Base-by-base conservation (phyloP, 768 basidiomycete species). In the Tulasnella sp. region DNA sequence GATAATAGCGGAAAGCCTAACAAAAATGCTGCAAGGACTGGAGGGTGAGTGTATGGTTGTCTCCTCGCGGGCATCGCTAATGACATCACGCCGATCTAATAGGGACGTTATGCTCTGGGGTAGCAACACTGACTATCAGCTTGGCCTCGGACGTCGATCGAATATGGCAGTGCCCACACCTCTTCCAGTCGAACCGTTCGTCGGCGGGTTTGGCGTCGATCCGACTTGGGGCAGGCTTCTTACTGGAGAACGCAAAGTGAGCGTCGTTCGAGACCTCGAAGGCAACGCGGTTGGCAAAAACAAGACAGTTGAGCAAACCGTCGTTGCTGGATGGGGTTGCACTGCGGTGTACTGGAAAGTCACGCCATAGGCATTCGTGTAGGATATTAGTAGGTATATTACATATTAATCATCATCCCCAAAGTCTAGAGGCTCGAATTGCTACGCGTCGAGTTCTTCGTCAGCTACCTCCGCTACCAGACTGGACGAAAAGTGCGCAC, bases 51-150 rank as follows among this genome's bases (percentile, higher is more conserved):
- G 18, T 6, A 37, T 46, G 70, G 48, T 51, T 55, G 18, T 61
- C 29, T 75, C 23, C 5, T 18, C 46, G 35, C 29, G 1, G 16
- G 40, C 20, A 5, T n/a, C 57, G 57, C 32, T 70, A 51, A 51
- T 29, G 57, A 37, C 35, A 16, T 35, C 35, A 70, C 13, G 42
- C 69, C 18, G 32, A 16, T 23, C 37, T 23, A 32, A 5, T 44
- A 77, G 89, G 73, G 93, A 94, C 83, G 84, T 94, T 48, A 83
- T 91, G 67, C 88, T 86, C 0, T 94, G 92, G 92, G 93, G 93
- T 2, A 87, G 87, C 78, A 93, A 93, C 81, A 87, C 89, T 70
- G 88, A 91, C 44, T 91, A 88, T 79, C 92, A 94, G 83, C 87
- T 94, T 5, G 93, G 93, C 15, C 92, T 89, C 81, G 92, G 92